Base-by-base conservation (phyloP, 371 early-diverging fungal genomes). In the Mortierella sp. region DNA sequence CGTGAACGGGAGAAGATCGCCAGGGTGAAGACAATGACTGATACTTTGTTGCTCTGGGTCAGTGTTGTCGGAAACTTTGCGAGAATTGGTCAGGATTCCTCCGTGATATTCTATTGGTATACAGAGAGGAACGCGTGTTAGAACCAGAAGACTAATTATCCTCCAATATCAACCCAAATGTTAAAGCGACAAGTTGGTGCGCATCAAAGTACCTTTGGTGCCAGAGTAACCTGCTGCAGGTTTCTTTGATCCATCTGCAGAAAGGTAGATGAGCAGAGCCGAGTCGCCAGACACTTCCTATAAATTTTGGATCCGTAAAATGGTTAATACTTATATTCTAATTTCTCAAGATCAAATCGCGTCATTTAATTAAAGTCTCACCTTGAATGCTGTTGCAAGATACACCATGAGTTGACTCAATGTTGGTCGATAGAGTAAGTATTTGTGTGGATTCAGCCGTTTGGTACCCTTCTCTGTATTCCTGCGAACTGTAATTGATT, bases 1-100 rank as follows among this genome's bases (percentile, higher is more conserved):
- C 19, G 97, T 95, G 67, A 94, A 97, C 0, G 99, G 98, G 2
- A 96, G 76, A 9, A 98, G 86, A 66, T 98, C 99, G 0, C 90
- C 91, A 4, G 97, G 96, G 76, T 96, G 95, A 32, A 97, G 83
- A 32, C 95, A 91, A 81, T 96, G 90, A 54, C 87, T 84, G 12
- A 89, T 85, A n/a, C 76, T 76, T 53, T 55, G 77, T 59, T 66
- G 79, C 40, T 81, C 88, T 72, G 59, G 84, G 67, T 55, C 83
- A 65, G 75, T 61, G 45, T 78, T 74, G 28, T 71, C 79, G 10
- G 40, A 10, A 4, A 63, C 65, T 57, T 86, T 86, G 15, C 87
- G 83, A 28, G 85, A 85, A 31, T 77, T 84, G 12, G 87, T 88
- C 5, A 86, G 55, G 31, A 93, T 89, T 42, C 96, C 96, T 35